phyloP scores from a whole-genome alignment of 495 filamentous ascomycete genomes.

The Hyaloscypha variabilis region DNA sequence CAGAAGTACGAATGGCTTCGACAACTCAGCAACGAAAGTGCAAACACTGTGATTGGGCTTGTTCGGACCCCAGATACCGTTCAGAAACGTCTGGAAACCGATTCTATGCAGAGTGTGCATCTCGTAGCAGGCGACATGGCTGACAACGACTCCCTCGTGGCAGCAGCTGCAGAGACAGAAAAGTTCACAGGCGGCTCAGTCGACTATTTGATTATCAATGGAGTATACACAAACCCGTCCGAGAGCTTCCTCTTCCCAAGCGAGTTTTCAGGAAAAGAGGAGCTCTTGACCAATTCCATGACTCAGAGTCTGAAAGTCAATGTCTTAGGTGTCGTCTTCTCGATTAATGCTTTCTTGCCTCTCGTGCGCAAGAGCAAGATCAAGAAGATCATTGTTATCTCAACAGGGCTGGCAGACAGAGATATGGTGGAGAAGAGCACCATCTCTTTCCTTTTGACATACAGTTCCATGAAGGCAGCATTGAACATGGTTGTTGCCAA shows the following conservation, averaged over 20 bases:
- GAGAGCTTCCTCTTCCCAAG: slow-evolving; percentile 12
- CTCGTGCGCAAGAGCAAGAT: slow-evolving; percentile 42
- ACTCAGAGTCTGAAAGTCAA: slow-evolving; percentile 38
- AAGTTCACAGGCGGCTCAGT: slow-evolving; percentile 37
- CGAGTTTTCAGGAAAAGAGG: slow-evolving; percentile 32
- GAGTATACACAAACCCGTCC: slow-evolving; percentile 26
- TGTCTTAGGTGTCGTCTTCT: slow-evolving; percentile 46
- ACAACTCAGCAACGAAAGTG: slow-evolving; percentile 30
- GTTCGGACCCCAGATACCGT: slow-evolving; percentile 30
- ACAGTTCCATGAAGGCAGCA: slow-evolving; percentile 47
- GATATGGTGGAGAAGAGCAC: slow-evolving; percentile 34
- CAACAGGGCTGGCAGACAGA: slow-evolving; percentile 43
- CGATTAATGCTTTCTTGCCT: slow-evolving; percentile 49
- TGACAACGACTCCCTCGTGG: slow-evolving; percentile 35
- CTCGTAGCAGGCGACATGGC: slow-evolving; percentile 43
- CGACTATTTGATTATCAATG: slow-evolving; percentile 51
- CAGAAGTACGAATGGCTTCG: slow-evolving; percentile 40
- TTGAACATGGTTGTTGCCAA: slow-evolving; percentile 48
- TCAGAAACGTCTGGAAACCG: slow-evolving; percentile 30
- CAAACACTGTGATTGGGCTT: slow-evolving; percentile 32
- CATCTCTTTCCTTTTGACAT: slow-evolving; percentile 34
- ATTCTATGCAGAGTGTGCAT: slow-evolving; percentile 36
- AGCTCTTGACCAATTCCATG: slow-evolving; percentile 3
- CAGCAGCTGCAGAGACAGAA: slow-evolving; percentile 31
- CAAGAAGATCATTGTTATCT: slow-evolving; percentile 53